phyloP scores from a whole-genome alignment of 805 yeast genomes.

The Tetrapisispora nanseiensis region DNA sequence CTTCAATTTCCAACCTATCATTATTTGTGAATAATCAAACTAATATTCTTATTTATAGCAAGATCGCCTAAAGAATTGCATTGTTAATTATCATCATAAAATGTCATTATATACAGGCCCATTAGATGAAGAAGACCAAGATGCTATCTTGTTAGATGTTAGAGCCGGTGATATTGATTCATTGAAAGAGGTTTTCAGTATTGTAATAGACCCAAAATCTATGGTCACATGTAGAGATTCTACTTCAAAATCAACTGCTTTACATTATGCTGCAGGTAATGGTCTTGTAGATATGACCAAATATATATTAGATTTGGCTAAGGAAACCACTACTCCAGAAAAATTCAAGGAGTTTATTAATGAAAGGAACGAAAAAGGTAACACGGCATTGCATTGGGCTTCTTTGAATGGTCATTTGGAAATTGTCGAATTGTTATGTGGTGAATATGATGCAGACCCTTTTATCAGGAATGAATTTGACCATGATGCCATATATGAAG shows the following conservation, averaged over 20 bases:
- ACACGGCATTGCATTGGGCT: constrained; percentile 97
- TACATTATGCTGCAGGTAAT: constrained; percentile 95
- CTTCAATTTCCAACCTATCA: too few species aligned
- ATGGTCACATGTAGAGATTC: constrained; percentile 49
- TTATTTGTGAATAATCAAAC: too few species aligned
- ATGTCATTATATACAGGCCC: constrained; percentile 28
- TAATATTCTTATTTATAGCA: too few species aligned
- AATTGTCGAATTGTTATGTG: constrained; percentile 60
- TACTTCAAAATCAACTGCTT: constrained; percentile 56
- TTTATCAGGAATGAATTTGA: constrained; percentile 62
- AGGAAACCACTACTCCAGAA: constrained; percentile 21
- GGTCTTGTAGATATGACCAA: constrained; percentile 68
- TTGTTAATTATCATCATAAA: background rate
- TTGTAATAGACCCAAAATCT: constrained; percentile 38
- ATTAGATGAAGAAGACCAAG: constrained; percentile 65
- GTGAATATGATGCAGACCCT: constrained; percentile 70
- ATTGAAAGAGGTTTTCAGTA: constrained; percentile 55
- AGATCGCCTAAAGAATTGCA: too few species aligned
- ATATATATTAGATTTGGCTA: constrained; percentile 43
- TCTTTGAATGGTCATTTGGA: constrained; percentile 75
- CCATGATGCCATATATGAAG: constrained; percentile 83
- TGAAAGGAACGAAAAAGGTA: constrained; percentile 66
- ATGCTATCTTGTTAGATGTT: constrained; percentile 71
- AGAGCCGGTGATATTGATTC: constrained; percentile 81
- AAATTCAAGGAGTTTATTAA: constrained; percentile 41